Conservation (phyloP, 352 stramenopile species). For the Globisporangium uncinulatum region DNA sequence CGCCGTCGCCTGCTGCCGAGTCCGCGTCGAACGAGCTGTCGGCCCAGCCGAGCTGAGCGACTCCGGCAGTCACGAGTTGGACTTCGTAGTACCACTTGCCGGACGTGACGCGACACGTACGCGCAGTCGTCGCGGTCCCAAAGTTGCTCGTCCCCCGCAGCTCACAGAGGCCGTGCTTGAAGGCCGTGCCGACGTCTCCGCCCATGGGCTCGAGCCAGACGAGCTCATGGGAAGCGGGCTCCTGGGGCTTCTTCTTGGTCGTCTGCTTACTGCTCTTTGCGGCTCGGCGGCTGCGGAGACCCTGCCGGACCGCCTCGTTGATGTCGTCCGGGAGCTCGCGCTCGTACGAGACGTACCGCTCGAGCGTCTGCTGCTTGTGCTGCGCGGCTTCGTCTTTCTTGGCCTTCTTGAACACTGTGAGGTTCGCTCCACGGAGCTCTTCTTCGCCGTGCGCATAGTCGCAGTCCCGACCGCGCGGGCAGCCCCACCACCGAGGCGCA, state of each 20-base stretch:
- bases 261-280: conserved; percentile 16
- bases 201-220: conserved; percentile 42
- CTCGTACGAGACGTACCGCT: conserved; percentile 76
- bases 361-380: conserved; percentile 57
- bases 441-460: conserved; percentile 83
- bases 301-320: conserved; percentile 59
- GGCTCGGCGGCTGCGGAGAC: conserved; percentile 48
- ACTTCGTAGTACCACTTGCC: conserved; percentile 92
- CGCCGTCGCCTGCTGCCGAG: conserved; percentile 79
- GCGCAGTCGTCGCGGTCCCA: conserved; percentile 58
- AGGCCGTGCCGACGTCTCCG: conserved; percentile 39
- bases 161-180: conserved; percentile 68
- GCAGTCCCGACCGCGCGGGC: conserved; percentile 70
- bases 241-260: no score
- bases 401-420: conserved; percentile 66
- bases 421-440: conserved; percentile 52
- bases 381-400: conserved; percentile 54
- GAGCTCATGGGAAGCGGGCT: conserved; percentile 12
- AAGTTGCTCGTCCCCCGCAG: conserved; percentile 73
- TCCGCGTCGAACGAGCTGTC: conserved; percentile 72
- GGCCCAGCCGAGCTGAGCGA: conserved; percentile 92
- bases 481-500: conserved; percentile 77
- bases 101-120: conserved; percentile 30
- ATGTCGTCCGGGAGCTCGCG: conserved; percentile 57
- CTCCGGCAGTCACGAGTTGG: conserved; percentile 77